Evolutionary conservation across 2,329 filamentous ascomycete genomes (phyloP), one percentile per base, ranked within the genome.

Genomic region (Ramularia endophylla): DNA sequence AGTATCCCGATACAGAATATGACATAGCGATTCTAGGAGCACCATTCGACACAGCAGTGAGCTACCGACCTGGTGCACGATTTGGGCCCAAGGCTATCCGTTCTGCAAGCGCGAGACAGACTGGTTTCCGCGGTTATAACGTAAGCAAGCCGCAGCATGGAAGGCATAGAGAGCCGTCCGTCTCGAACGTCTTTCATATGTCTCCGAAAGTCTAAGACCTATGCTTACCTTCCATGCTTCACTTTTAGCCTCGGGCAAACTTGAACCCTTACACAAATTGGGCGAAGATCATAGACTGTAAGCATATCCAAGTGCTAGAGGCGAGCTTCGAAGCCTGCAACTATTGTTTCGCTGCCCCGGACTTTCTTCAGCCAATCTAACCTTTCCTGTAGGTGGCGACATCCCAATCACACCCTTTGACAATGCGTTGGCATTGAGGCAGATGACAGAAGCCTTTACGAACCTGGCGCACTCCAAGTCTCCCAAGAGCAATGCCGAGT

Each of bases 1-100:
- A 66, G n/a, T 55, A 68, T 37, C 70, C 70, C 7, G 57, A 60
- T n/a, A 48, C 48, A 11, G 52, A 57, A 35, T 73, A 65, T 46
- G 71, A 74, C 43, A 71, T 73, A 40, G 70, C 63, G 8, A 67
- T 73, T 29, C 58, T 73, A 3, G 70, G 70, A 2, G 70, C 66
- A 3, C 70, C 70, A 0, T 73, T 73, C 46, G 70, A 73, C 46
- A 73, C 70, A 2, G 65, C 69, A 17, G 69, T 72, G 0, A 65
- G 62, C 38, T 73, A 73, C 44, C 52, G 66, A 18, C 66, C 66
- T 15, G 66, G 66, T 22, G 70, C 70, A 30, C 79, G 89, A 7
- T 95, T 95, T 59, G 89, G 89, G 0, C 89, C 89, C 25, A 80
- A 87, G 32, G 86, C 87, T 30, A 95, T 95, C 57, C 83, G 89